These are phyloP conservation scores for Monosporozyma siamensis DNA, from an alignment of 805 yeast species.

Conservation along the genomic window DNA sequence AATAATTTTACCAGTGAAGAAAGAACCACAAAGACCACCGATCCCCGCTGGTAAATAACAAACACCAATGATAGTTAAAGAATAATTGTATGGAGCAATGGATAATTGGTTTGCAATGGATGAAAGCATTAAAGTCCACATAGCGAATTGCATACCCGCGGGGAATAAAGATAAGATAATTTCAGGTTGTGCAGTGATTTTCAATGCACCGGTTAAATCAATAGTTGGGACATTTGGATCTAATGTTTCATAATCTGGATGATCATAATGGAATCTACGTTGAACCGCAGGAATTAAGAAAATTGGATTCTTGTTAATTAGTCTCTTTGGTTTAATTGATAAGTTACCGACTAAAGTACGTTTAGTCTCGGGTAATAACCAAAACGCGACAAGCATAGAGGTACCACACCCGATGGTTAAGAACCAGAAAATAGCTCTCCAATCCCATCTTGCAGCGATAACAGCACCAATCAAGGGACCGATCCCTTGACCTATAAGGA, in stretches of 20 bases:
- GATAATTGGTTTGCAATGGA: constrained; percentile 49
- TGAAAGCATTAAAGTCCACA: constrained; percentile 63
- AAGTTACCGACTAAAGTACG: constrained; percentile 67
- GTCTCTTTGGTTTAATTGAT: constrained; percentile 42
- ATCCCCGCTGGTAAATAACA: constrained; percentile 69
- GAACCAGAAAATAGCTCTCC: constrained; percentile 78
- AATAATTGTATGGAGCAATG: constrained; percentile 38
- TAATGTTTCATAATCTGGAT: constrained; percentile 26
- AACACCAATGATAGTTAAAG: constrained; percentile 51
- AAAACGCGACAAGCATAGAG: constrained; percentile 29
- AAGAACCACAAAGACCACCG: constrained; percentile 55
- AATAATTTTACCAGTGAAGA: constrained; percentile 47
- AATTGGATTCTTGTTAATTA: constrained; percentile 39
- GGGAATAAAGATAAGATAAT: constrained; percentile 47
- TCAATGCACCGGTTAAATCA: constrained; percentile 34
- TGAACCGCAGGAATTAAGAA: constrained; percentile 20
- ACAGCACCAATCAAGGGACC: constrained; percentile 57
- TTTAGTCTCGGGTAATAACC: constrained; percentile 62
- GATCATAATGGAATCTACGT: constrained; percentile 19
- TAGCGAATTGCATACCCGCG: constrained; percentile 50
- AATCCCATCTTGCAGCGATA: constrained; percentile 38
- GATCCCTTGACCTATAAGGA: constrained; percentile 63
- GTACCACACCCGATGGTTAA: constrained; percentile 53
- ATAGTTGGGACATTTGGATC: constrained; percentile 18
- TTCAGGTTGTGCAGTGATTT: constrained; percentile 36